phyloP scores from a whole-genome alignment of 1,139 yeast species.

The Geotrichum histeridarum region DNA sequence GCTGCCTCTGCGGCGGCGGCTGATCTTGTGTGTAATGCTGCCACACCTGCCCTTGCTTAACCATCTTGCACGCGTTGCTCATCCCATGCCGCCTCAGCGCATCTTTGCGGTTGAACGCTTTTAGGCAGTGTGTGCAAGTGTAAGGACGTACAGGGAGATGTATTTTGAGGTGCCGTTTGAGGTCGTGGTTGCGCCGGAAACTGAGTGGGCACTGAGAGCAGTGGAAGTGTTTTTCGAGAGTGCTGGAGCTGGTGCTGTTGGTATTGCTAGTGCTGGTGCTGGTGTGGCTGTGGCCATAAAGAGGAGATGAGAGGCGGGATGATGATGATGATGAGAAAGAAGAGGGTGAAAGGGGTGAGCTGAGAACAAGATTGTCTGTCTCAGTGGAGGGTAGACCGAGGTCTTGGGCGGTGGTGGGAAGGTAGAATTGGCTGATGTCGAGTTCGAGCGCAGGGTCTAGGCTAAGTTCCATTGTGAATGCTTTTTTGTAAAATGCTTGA shows the following conservation, averaged over 20 bases:
- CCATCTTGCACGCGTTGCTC: slow-evolving; percentile 12
- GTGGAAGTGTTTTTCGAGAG: slow-evolving; percentile 22
- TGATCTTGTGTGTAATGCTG: neutral
- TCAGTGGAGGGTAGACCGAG: neutral
- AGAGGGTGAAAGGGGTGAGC: neutral
- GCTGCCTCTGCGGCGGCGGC: neutral
- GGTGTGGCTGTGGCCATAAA: no score
- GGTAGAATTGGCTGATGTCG: slow-evolving; percentile 9
- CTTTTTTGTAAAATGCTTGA: neutral
- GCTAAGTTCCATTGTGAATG: neutral
- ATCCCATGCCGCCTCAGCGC: slow-evolving; percentile 44
- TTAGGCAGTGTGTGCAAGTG: slow-evolving; percentile 66
- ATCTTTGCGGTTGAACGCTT: slow-evolving; percentile 77
- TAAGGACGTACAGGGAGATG: slow-evolving; percentile 51
- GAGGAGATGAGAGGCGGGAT: no score
- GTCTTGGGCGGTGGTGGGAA: neutral
- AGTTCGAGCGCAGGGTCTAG: slow-evolving; percentile 6
- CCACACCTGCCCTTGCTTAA: neutral
- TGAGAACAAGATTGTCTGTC: neutral
- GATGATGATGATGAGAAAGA: neutral
- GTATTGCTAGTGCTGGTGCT: neutral
- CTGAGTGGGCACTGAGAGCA: slow-evolving; percentile 37
- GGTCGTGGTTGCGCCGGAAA: slow-evolving; percentile 57
- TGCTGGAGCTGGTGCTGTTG: slow-evolving; percentile 2
- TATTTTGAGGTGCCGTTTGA: slow-evolving; percentile 60